Conservation (phyloP, 148 eudicot species). For the Chenopodium berlandieri region DNA sequence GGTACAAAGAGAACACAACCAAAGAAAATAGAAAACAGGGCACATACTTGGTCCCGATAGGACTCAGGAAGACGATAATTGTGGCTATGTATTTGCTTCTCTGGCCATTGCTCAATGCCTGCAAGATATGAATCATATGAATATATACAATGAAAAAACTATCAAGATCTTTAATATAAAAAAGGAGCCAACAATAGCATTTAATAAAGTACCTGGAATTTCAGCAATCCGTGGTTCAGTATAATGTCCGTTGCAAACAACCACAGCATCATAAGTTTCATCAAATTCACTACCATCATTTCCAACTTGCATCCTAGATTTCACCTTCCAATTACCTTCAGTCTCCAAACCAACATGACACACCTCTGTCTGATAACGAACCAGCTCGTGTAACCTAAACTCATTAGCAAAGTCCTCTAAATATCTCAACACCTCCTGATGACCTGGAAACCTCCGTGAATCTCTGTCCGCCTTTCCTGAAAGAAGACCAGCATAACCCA, state of each 20-base stretch:
- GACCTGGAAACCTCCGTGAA: slow-evolving; percentile 81
- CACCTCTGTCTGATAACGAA: slow-evolving; percentile 63
- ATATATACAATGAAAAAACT: not conserved
- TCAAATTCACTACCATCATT: slow-evolving; percentile 31
- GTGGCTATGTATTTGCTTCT: slow-evolving; percentile 90
- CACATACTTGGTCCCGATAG: slow-evolving; percentile 61
- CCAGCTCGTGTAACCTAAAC: slow-evolving; percentile 57
- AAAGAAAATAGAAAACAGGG: not conserved
- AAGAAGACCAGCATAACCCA: not conserved
- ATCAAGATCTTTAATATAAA: not conserved
- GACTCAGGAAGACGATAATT: slow-evolving; percentile 86
- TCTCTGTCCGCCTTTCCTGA: slow-evolving; percentile 47
- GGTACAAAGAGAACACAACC: not conserved
- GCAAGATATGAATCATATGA: slow-evolving; percentile 6
- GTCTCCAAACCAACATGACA: slow-evolving; percentile 44
- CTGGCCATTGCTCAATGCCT: slow-evolving; percentile 90
- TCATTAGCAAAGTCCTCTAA: slow-evolving; percentile 58
- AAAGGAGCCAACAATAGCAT: not conserved
- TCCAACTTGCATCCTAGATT: slow-evolving; percentile 30
- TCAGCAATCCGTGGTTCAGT: slow-evolving; percentile 81
- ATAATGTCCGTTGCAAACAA: slow-evolving; percentile 90
- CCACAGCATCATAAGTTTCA: slow-evolving; percentile 87
- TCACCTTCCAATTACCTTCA: slow-evolving; percentile 61
- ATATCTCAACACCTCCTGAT: slow-evolving; percentile 74
- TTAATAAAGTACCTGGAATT: slow-evolving; percentile 55